These are phyloP conservation scores for Hypoxylon cercidicola DNA, from an alignment of 495 filamentous ascomycete genomes.

Conservation along the genomic window DNA sequence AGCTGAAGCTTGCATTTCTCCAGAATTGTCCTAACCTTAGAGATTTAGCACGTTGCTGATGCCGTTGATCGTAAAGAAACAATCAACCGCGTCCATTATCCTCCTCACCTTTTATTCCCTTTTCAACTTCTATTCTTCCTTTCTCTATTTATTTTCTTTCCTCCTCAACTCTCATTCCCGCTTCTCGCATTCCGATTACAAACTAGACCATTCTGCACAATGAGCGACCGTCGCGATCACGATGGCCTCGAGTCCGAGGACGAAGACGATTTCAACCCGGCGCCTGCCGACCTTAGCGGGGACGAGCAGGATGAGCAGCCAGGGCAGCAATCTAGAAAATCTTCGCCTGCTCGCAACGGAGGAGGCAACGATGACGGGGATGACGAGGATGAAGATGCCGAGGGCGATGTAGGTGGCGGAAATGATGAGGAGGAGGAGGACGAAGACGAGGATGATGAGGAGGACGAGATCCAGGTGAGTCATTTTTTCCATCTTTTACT, in stretches of 20 bases:
- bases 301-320: constrained; percentile 61
- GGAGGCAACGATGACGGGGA: constrained; percentile 59
- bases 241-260: constrained; percentile 71
- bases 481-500: background rate
- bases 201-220: constrained; percentile 52
- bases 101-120: background rate
- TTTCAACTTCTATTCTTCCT: constrained; percentile 13
- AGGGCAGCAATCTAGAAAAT: constrained; percentile 38
- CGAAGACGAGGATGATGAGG: constrained; percentile 64
- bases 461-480: constrained; percentile 66
- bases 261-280: constrained; percentile 85
- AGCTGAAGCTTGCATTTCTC: constrained; percentile 26
- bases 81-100: constrained; percentile 17
- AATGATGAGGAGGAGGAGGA: constrained; percentile 59
- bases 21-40: constrained; percentile 11
- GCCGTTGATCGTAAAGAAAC: constrained; percentile 36
- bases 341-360: constrained; percentile 35
- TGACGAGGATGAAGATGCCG: constrained; percentile 62
- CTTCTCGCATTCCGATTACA: background rate
- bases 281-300: constrained; percentile 73
- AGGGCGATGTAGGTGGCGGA: constrained; percentile 59
- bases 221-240: constrained; percentile 48
- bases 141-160: constrained; percentile 10
- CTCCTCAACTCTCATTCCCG: constrained; percentile 2
- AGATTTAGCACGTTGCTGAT: constrained; percentile 34